phyloP scores from a whole-genome alignment of 345 rosid genomes.

The Arabidopsis thaliana region TAIR10.1 NC_003071.7:12063501-12064000 shows the following conservation, averaged over 20 bases:
- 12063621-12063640: conserved; percentile 87
- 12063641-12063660: conserved; percentile 85
- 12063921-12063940: conserved; percentile 2
- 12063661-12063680: conserved; percentile 85
- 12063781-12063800: conserved; percentile 1
- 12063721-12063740: not conserved
- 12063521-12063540: not conserved
- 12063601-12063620: conserved; percentile 80
- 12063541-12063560: not conserved
- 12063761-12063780: conserved; percentile 1
- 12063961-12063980: not conserved
- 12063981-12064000: not conserved
- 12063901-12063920: conserved; percentile 1
- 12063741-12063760: not conserved
- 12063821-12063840: conserved; percentile 5
- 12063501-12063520: conserved; percentile 51
- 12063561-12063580: conserved; percentile 15
- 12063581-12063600: conserved; percentile 70
- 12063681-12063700: conserved; percentile 74
- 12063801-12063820: not conserved
- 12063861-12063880: not conserved
- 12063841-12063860: not conserved
- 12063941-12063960: not conserved
- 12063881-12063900: not conserved
- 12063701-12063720: conserved; percentile 5